phyloP scores from a whole-genome alignment of 2,329 filamentous ascomycete species.

The Lasiodiplodia sp. region DNA sequence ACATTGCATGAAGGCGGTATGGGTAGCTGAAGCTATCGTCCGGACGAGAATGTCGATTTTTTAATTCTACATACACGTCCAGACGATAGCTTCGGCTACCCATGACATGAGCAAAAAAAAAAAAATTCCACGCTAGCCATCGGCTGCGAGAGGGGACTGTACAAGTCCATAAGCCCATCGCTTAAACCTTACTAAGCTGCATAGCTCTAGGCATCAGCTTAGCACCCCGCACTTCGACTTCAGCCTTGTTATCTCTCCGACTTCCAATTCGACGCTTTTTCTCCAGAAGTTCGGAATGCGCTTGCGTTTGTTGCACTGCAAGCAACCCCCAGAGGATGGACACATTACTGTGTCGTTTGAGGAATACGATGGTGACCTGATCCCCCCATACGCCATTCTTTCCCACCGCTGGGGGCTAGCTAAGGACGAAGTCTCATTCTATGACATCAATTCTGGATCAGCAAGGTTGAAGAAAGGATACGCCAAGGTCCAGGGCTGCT shows the following conservation, averaged over 20 bases:
- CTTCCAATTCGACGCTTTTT: too few species aligned
- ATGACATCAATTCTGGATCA: not conserved
- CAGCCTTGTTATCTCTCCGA: too few species aligned
- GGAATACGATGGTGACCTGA: not conserved
- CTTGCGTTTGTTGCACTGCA: not conserved
- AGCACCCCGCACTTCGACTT: not conserved
- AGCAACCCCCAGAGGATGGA: not conserved
- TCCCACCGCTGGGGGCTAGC: constrained; percentile 23
- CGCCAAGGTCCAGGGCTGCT: constrained; percentile 14
- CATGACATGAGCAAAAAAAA: too few species aligned
- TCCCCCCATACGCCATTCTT: constrained; percentile 20
- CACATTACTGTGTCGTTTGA: not conserved
- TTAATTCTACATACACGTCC: too few species aligned
- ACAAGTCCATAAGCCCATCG: too few species aligned
- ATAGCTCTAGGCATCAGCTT: not conserved
- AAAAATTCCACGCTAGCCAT: too few species aligned
- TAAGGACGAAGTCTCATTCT: constrained; percentile 16
- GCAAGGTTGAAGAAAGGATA: not conserved
- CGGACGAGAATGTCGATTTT: too few species aligned
- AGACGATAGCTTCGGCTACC: too few species aligned
- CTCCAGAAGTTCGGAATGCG: not conserved
- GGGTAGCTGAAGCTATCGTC: too few species aligned
- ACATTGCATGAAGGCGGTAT: not conserved
- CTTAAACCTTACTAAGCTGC: not conserved
- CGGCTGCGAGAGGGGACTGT: too few species aligned